Evolutionary conservation across 306 rosid genomes (phyloP).

Genomic region (Astragalus glycyphyllos): DNA sequence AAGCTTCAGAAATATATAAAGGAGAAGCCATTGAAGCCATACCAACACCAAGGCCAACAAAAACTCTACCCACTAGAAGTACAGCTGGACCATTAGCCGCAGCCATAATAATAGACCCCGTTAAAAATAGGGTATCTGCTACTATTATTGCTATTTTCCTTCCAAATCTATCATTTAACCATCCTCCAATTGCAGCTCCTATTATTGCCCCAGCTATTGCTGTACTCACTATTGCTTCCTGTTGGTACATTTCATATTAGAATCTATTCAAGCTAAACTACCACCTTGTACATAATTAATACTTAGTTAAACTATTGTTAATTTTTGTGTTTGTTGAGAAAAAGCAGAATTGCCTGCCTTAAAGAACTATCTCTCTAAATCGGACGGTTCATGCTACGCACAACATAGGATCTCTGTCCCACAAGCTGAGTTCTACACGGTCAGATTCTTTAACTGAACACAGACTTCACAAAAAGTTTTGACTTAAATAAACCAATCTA

Average conservation of each 20-base stretch:
- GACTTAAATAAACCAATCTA: too few species aligned
- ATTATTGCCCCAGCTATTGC: slow-evolving; percentile 74
- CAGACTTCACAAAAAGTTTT: too few species aligned
- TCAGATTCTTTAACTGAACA: too few species aligned
- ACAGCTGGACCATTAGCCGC: slow-evolving; percentile 45
- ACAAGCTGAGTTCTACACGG: too few species aligned
- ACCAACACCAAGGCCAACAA: slow-evolving; percentile 72
- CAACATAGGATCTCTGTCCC: too few species aligned
- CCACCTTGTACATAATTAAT: too few species aligned
- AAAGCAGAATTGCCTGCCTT: too few species aligned
- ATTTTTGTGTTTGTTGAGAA: too few species aligned
- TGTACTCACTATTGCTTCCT: slow-evolving; percentile 72
- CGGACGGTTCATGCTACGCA: too few species aligned
- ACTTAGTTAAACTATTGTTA: too few species aligned
- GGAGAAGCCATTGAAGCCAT: slow-evolving; percentile 82
- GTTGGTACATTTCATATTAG: slow-evolving; percentile 3
- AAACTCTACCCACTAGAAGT: slow-evolving; percentile 56
- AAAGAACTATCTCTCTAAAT: too few species aligned
- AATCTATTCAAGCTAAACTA: too few species aligned
- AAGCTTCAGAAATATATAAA: slow-evolving; percentile 71
- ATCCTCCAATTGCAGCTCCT: slow-evolving; percentile 73
- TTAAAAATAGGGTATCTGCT: slow-evolving; percentile 61
- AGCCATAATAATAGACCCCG: slow-evolving; percentile 62
- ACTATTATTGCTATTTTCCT: slow-evolving; percentile 50
- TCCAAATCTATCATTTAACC: slow-evolving; percentile 64